Conservation (phyloP, 192 early-diverging fungal species). For the Chytriomyces hyalinus region DNA sequence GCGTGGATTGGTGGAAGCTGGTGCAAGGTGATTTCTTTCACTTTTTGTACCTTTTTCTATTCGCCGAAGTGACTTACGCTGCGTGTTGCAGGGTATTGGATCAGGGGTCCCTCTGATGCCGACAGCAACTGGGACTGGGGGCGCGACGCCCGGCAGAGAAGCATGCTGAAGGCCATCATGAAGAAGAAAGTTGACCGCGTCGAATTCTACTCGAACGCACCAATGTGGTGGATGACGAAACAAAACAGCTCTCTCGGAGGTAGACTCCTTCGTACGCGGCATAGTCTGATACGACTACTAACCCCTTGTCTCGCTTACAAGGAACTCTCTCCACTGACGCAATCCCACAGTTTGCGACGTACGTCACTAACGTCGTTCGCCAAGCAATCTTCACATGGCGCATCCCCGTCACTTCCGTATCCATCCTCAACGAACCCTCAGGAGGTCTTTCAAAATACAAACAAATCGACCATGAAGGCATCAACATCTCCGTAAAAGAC, state of each 20-base stretch:
- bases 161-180: constrained; percentile 27
- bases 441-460: constrained; percentile 21
- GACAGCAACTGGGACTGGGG: constrained; percentile 36
- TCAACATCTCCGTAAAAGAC: constrained; percentile 8
- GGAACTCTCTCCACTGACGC: background rate
- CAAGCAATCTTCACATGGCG: constrained; percentile 24
- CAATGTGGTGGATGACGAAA: constrained; percentile 45
- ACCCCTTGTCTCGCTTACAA: background rate
- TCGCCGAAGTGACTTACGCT: background rate
- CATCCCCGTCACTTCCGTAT: constrained; percentile 26
- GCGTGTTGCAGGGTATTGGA: constrained; percentile 12
- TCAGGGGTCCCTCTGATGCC: background rate
- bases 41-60: background rate
- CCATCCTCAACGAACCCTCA: constrained; percentile 37
- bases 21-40: background rate
- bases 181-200: constrained; percentile 4
- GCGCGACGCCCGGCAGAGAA: constrained; percentile 30
- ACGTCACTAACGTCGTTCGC: constrained; percentile 27
- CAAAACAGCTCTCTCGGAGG: constrained; percentile 32
- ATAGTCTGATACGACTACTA: no score
- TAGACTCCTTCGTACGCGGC: background rate
- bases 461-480: constrained; percentile 32
- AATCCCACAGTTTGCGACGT: constrained; percentile 1
- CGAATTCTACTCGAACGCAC: constrained; percentile 41
- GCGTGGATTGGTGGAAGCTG: constrained; percentile 22